These are phyloP conservation scores for Podila verticillata DNA, from an alignment of 192 early-diverging fungal species.

Conservation along the genomic window DNA sequence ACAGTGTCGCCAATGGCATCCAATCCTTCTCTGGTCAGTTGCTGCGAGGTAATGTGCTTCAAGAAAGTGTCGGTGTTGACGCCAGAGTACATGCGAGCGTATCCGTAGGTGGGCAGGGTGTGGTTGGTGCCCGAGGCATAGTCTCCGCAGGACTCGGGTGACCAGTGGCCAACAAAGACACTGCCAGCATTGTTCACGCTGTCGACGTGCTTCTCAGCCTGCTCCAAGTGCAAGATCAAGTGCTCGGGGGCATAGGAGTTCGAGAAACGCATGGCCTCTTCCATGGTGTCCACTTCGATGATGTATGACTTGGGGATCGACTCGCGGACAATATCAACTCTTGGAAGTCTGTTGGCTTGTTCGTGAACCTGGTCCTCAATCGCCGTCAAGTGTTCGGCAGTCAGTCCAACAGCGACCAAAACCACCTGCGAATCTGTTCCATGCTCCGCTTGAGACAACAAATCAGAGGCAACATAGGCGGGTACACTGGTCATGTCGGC, in stretches of 20 bases:
- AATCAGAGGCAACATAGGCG: slow-evolving; percentile 93
- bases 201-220: slow-evolving; percentile 71
- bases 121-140: slow-evolving; percentile 99
- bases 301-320: slow-evolving; percentile 89
- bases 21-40: slow-evolving; percentile 88
- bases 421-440: slow-evolving; percentile 97
- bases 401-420: slow-evolving; percentile 84
- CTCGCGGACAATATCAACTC: slow-evolving; percentile 88
- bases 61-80: slow-evolving; percentile 96
- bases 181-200: slow-evolving; percentile 90
- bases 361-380: slow-evolving; percentile 84
- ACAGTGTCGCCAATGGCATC: slow-evolving; percentile 87
- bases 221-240: slow-evolving; percentile 91
- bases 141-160: slow-evolving; percentile 98
- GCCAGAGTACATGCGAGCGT: slow-evolving; percentile 97
- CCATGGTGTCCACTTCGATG: slow-evolving; percentile 72
- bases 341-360: slow-evolving; percentile 88
- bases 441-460: slow-evolving; percentile 98
- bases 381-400: slow-evolving; percentile 69
- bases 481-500: slow-evolving; percentile 88
- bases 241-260: slow-evolving; percentile 99
- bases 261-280: slow-evolving; percentile 89
- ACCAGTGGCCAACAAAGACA: slow-evolving; percentile 97
- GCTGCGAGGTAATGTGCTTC: slow-evolving; percentile 97
- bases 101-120: slow-evolving; percentile 98